Conservation (phyloP, 192 early-diverging fungal genomes). For the Coemansia sp. region DNA sequence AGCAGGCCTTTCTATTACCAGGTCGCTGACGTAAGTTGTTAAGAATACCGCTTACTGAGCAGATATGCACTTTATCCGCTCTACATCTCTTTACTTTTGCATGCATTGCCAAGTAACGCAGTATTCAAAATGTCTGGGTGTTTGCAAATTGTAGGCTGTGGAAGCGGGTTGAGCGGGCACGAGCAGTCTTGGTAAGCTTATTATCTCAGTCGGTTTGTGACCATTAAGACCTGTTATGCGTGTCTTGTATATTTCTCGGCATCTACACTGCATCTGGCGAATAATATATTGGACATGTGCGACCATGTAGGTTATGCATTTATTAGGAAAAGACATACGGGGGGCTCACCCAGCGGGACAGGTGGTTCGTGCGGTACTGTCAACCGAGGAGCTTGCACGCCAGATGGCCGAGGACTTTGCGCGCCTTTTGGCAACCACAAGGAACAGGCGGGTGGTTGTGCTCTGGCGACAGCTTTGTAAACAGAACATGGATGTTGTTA, state of each 20-base stretch:
- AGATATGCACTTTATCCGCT: not conserved
- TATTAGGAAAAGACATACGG: constrained; percentile 15
- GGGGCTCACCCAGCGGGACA: not conserved
- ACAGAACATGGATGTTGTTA: constrained; percentile 9
- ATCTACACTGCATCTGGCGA: not conserved
- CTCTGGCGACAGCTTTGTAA: constrained; percentile 32
- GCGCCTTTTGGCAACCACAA: constrained; percentile 22
- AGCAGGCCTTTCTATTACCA: constrained; percentile 1
- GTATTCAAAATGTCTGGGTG: not conserved
- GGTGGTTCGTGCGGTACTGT: constrained; percentile 20
- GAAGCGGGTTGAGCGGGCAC: constrained; percentile 23
- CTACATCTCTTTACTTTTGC: not conserved
- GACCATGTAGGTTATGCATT: constrained; percentile 42
- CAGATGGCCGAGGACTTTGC: constrained; percentile 34
- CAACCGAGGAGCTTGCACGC: constrained; percentile 5
- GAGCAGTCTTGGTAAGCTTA: constrained; percentile 38
- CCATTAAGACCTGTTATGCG: not conserved
- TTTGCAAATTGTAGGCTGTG: constrained; percentile 31
- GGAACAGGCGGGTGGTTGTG: constrained; percentile 24
- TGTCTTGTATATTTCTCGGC: not conserved
- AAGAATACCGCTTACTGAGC: not conserved
- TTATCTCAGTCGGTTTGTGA: not conserved
- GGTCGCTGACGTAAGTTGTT: constrained; percentile 24
- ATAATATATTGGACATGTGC: not conserved
- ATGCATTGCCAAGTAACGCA: too few relatives aligned